Percentiles rank a stretch among this genome's conserved stretches.
Evolutionary conservation across 1,139 yeast species (phyloP).

Genomic region (Yamadazyma membranifaciens): DNA sequence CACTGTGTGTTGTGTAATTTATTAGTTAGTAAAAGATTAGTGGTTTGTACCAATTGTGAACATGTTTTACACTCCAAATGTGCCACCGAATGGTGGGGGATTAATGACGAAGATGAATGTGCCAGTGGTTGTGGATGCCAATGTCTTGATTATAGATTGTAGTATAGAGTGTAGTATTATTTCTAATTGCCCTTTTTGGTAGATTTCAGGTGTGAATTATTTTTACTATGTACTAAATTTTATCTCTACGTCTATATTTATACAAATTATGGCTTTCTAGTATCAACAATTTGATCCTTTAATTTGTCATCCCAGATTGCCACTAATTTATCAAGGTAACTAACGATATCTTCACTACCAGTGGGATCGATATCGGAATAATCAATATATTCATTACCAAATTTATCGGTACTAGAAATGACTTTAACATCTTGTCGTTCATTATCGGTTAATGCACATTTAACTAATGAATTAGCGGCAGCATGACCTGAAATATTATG

Average conservation of each 20-base stretch:
- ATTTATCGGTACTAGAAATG: conserved; percentile 68
- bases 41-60: conserved; percentile 71
- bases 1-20: conserved; percentile 67
- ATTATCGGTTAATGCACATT: conserved; percentile 32
- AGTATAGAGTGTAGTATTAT: neutral
- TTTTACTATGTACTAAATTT: neutral
- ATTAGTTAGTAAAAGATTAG: conserved; percentile 55
- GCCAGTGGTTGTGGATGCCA: conserved; percentile 90
- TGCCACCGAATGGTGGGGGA: conserved; percentile 78
- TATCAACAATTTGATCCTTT: conserved; percentile 66
- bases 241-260: neutral
- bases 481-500: conserved; percentile 85
- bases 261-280: conserved; percentile 30
- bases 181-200: neutral
- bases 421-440: conserved; percentile 57
- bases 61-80: conserved; percentile 79
- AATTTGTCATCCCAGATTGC: conserved; percentile 61
- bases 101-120: conserved; percentile 55
- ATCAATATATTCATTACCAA: conserved; percentile 64
- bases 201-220: neutral
- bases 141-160: conserved; percentile 43
- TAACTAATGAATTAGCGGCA: conserved; percentile 82
- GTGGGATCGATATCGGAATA: conserved; percentile 56
- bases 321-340: conserved; percentile 55
- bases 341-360: conserved; percentile 62